Base-by-base conservation (phyloP, 495 filamentous ascomycete genomes). In the Xylaria sp. region DNA sequence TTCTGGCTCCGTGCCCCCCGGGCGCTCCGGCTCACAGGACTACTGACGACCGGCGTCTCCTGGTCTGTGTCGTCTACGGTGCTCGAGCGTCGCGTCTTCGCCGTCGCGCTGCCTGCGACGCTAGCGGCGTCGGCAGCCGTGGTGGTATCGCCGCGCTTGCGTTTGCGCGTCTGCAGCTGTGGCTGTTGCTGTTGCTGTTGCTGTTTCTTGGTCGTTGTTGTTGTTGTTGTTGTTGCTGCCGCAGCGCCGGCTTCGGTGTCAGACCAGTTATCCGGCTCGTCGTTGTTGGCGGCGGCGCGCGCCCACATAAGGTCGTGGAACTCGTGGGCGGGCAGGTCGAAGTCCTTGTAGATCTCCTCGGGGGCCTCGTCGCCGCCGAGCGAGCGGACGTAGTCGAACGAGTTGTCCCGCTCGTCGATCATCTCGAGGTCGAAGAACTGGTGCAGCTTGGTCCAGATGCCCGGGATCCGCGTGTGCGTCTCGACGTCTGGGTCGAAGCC, bases 361-460 rank as follows among this genome's bases (percentile, higher is more conserved):
- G 81, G 75, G 19, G 82, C 82, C 41, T 89, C 86, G 44, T 86
- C 86, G 5, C 82, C 81, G 43, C 82, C 86, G 3, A 81, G 75
- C 24, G 81, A 85, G 12, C 89, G 88, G 9, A 87, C 85, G 61
- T 91, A 90, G 61, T 92, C 89, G 71, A 89, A 86, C 64, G 81
- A 81, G 72, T 92, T 90, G 61, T 88, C 96, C 75, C 93, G 89
- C 79, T 97, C 93, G 82, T 99, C 93, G 62, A 98, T 89, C 9
- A 90, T 90, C 69, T 93, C 90, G 52, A 99, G 88, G 78, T 98
- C 93, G 84, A 97, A 99, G 58, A 96, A 88, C 44, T 88, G 88
- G 59, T 86, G 80, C 15, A 99, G 87, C 78, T 98, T 98, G 69
- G 85, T 86, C 96, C 96, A 99, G 65, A 99, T 97, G 11, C 92